Evolutionary conservation across 2,329 filamentous ascomycete species (phyloP).

Genomic region (Sporothrix inflata): DNA sequence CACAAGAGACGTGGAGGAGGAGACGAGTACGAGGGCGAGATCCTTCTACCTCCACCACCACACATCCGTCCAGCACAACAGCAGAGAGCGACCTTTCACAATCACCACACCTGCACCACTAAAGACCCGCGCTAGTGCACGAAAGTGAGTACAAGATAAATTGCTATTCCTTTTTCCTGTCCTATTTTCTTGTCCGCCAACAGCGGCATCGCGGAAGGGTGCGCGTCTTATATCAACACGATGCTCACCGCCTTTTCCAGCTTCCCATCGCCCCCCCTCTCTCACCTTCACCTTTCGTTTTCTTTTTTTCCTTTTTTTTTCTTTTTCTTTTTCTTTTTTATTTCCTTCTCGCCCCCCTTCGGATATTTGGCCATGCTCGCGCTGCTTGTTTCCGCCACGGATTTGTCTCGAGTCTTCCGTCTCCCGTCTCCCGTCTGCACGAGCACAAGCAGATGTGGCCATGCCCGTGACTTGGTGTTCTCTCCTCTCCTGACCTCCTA

Average conservation of each 20-base stretch:
- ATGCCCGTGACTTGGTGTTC: neutral
- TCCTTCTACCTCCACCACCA: neutral
- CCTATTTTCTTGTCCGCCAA: neutral
- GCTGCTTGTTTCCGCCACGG: neutral
- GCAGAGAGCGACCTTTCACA: no score
- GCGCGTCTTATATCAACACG: conserved; percentile 9
- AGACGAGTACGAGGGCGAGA: neutral
- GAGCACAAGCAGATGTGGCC: neutral
- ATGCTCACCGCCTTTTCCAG: conserved; percentile 29
- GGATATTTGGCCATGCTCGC: neutral
- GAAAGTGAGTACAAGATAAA: neutral
- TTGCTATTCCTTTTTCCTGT: conserved; percentile 7
- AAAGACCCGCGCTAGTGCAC: conserved; percentile 10
- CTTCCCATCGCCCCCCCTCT: neutral
- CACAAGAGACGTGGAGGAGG: neutral
- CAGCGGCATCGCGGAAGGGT: neutral
- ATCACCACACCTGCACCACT: conserved; percentile 4
- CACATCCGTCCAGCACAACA: conserved; percentile 1
- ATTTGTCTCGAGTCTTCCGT: neutral
- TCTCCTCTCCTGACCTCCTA: neutral
- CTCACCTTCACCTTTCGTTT: neutral
- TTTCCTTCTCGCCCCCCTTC: neutral
- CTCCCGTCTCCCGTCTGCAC: neutral
- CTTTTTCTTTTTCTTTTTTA: neutral
- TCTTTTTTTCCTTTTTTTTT: neutral